Evolutionary conservation across 1,284 basidiomycete species (phyloP).

Genomic region (Ustilago cynodontis): DNA sequence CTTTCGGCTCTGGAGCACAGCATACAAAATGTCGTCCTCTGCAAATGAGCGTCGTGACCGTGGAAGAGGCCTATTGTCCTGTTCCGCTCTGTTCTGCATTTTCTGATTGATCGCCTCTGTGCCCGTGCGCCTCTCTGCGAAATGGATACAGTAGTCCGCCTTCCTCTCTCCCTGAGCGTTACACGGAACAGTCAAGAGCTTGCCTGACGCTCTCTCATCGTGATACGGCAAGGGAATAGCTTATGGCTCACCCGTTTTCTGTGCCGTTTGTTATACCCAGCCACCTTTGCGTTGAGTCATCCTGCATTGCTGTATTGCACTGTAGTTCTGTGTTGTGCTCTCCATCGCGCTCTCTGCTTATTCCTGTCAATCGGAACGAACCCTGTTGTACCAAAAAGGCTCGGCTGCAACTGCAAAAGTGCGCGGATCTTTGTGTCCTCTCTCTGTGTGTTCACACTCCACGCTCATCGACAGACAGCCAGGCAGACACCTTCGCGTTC

Average conservation of each 20-base stretch:
- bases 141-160: neutral
- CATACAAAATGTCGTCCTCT: too few species aligned
- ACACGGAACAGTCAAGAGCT: neutral
- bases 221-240: neutral
- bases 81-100: neutral
- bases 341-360: slow-evolving; percentile 25
- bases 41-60: too few species aligned
- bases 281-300: slow-evolving; percentile 27
- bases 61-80: neutral
- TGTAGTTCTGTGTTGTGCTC: too few species aligned
- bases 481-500: neutral
- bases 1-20: too few species aligned
- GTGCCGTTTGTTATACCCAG: neutral
- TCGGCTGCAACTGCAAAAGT: slow-evolving; percentile 1
- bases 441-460: neutral
- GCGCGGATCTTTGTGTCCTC: neutral
- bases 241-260: slow-evolving; percentile 14
- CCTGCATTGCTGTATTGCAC: too few species aligned
- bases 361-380: neutral
- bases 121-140: neutral
- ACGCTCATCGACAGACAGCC: slow-evolving; percentile 18
- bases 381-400: neutral
- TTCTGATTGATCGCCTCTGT: slow-evolving; percentile 5
- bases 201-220: too few species aligned
- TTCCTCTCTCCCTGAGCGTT: neutral